Base-by-base conservation (phyloP, 345 rosid species). In the Heritiera littoralis region DNA sequence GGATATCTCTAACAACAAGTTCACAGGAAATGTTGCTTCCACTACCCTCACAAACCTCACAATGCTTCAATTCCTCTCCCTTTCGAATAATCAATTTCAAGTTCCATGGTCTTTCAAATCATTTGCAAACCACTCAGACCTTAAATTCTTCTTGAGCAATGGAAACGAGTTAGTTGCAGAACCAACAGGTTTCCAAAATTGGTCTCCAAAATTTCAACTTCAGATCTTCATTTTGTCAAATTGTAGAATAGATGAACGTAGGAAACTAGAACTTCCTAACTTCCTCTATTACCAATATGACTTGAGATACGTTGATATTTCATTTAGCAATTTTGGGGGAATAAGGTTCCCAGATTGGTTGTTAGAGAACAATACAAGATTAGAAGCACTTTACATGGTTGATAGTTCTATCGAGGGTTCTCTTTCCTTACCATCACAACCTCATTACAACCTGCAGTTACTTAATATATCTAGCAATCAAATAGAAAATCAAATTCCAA, bases 11-110 rank as follows among this genome's bases (percentile, higher is more conserved):
- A 0, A 5, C 7, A 63, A 63, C 6, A 0, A 30, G 7, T 63
- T 63, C 43, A 63, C 41, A 1, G 67, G 67, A 32, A 63, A 13
- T 6, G 8, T 63, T 63, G 43, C n/a, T 9, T 13, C 40, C 20
- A 78, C 48, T 72, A 70, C 59, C 46, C 77, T 14, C 59, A 68
- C 1, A 75, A 79, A 32, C 15, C 67, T 63, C n/a, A 30, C 67
- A 63, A 63, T 4, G 67, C 67, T 43, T 18, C 13, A n/a, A 67
- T 67, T 8, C 30, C 72, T 63, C 5, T 12, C 18, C 17, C n/a
- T 63, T 30, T 30, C 77, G 3, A 1, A 45, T 5, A 84, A 84
- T 11, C 41, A 23, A 1, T 75, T 84, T 9, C 32, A n/a, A 43
- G 7, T 67, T 67, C 72, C 72, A n/a, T 0, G 2, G 41, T 63